Percentiles rank a stretch among this genome's conserved stretches.
phyloP scores from a whole-genome alignment of 1,284 basidiomycete genomes.

The Cutaneotrichosporon cavernicola region DNA sequence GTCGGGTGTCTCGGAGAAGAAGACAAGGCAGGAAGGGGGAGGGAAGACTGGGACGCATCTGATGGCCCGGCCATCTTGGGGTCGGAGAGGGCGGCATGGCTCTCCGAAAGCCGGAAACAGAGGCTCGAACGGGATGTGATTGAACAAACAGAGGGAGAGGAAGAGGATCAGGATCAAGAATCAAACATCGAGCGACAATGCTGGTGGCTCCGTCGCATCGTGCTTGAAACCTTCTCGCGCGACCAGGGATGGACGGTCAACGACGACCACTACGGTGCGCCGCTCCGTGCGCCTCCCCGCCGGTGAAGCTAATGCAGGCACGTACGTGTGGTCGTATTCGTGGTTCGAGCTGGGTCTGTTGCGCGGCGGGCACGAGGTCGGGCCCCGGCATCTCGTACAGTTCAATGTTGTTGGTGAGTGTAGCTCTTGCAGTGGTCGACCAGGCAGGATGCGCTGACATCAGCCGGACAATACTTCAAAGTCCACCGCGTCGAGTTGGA shows the following conservation, averaged over 20 bases:
- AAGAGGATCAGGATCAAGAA: neutral
- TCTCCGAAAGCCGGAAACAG: neutral
- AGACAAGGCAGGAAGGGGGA: neutral
- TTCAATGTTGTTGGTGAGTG: constrained; percentile 46
- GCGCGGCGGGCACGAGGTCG: constrained; percentile 39
- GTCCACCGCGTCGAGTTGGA: constrained; percentile 32
- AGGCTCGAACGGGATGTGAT: neutral
- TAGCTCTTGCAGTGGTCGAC: constrained; percentile 18
- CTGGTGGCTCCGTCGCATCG: constrained; percentile 32
- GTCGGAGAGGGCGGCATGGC: neutral
- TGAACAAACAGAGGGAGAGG: constrained; percentile 3
- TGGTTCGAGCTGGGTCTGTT: constrained; percentile 47
- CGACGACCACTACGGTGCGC: constrained; percentile 33
- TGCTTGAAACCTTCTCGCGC: constrained; percentile 37
- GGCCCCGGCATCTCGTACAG: constrained; percentile 33
- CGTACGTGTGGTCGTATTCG: constrained; percentile 40
- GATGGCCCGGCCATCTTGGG: neutral
- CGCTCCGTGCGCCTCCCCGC: constrained; percentile 12
- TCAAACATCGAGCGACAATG: too few relatives aligned
- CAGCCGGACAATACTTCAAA: constrained; percentile 47
- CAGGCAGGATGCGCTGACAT: neutral
- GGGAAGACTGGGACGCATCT: constrained; percentile 6
- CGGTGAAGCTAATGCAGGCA: constrained; percentile 29
- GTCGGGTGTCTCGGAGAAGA: constrained; percentile 30
- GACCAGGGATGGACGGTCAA: constrained; percentile 46